Evolutionary conservation across 768 basidiomycete genomes (phyloP), one percentile per base, ranked within the genome.

Genomic region (Boletus reticulatus): DNA sequence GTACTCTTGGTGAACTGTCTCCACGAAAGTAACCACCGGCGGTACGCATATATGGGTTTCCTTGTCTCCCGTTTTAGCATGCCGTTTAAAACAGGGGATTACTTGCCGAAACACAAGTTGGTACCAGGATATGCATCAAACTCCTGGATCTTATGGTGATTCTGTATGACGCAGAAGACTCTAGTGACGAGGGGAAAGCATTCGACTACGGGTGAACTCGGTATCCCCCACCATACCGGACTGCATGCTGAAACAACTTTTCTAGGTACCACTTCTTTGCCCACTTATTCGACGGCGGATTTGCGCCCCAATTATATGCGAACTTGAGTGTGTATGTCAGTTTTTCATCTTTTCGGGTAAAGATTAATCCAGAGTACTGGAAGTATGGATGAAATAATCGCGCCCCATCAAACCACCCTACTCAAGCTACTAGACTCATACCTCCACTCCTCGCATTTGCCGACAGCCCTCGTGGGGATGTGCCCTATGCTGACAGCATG

Each of bases 371-470:
- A 57, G 53, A 38, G 54, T 69, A 46, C 55, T 50, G 57, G 47
- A 67, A 91, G 91, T 55, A 57, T 73, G 22, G 83, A 80, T 44
- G 92, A 94, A 72, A 77, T 85, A 13, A 81, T 94, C 39, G 84
- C 90, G 6, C 91, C 93, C 0, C 86, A 89, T 61, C 94, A 96
- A 69, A 92, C 86, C 5, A 89, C 83, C n/a, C 74, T 96, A 12
- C 81, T 97, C 55, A 95, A 94, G 71, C 76, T 96, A 16, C 75
- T 94, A 13, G 94, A 96, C 67, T 89, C 92, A 2, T 88, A 91
- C 66, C 75, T 94, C 51, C 88, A 91, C 59, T 79, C 83, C 13
- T 72, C 74, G 27, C 75, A 75, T 59, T 62, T 72, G 51, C 62
- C 65, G 51, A 29, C 57, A 45, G 70, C 75, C 19, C 78, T 83